phyloP scores from a whole-genome alignment of 1,284 basidiomycete genomes.

The Rhodofomes roseus region DNA sequence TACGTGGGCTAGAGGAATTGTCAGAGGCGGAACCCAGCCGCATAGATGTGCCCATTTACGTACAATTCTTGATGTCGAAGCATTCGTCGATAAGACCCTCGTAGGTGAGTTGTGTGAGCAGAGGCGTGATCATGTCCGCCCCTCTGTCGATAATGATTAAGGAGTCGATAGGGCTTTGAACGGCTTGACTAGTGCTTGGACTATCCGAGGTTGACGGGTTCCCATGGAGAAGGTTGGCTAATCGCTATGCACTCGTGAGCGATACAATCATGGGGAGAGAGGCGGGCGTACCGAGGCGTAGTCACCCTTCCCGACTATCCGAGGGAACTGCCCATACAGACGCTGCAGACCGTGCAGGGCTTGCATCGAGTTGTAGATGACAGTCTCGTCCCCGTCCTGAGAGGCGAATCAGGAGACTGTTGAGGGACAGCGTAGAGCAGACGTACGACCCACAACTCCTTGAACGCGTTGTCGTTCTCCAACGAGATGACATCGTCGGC shows the following conservation, averaged over 20 bases:
- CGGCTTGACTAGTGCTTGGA: conserved; percentile 36
- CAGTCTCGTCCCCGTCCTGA: conserved; percentile 92
- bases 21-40: conserved; percentile 1
- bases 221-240: conserved; percentile 70
- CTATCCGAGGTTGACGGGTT: conserved; percentile 41
- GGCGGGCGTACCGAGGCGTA: conserved; percentile 71
- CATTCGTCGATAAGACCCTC: conserved; percentile 96
- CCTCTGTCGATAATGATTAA: conserved; percentile 88
- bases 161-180: conserved; percentile 69
- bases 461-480: conserved; percentile 81
- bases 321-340: conserved; percentile 87
- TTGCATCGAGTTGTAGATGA: conserved; percentile 86
- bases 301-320: conserved; percentile 93
- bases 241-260: conserved; percentile 47
- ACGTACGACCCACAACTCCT: conserved; percentile 83
- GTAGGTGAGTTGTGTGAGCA: conserved; percentile 96
- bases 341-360: conserved; percentile 85
- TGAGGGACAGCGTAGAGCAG: background rate
- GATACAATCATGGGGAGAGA: background rate
- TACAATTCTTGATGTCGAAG: conserved; percentile 87
- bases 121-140: conserved; percentile 94
- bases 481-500: conserved; percentile 89
- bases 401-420: background rate
- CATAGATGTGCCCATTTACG: conserved; percentile 22
- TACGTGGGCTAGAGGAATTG: conserved; percentile 65